Evolutionary conservation across 305 asterid genomes (phyloP), one percentile per base, ranked within the genome.

Genomic region (Plantago lanceolata): DNA sequence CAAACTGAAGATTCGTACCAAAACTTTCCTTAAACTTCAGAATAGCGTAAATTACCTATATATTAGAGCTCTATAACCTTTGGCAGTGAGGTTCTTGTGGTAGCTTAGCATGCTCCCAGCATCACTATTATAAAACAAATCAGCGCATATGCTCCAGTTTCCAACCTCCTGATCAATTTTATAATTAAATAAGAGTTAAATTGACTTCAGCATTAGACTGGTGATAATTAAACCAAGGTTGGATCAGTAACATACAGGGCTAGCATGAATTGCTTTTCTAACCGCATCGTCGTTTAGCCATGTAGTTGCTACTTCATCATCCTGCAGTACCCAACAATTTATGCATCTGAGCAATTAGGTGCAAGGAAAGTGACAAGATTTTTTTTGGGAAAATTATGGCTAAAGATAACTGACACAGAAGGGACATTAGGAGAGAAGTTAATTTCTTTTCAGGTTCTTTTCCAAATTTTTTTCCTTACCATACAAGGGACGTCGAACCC

Each of bases 71-170:
- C 73, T 74, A 63, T 81, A 84, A 21, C 90, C 90, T 21, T 54
- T 59, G 49, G 74, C 65, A 0, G 76, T 66, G 19, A 84, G 70
- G 59, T 78, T 81, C 80, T 62, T 79, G 77, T 81, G 90, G 76
- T 77, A 79, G 29, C 44, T 59, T 49, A 84, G 58, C 87, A 84
- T 84, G 79, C 90, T 81, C 49, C 87, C 90, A 11, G 80, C 75
- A 49, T 81, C 77, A 57, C 77, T 82, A 0, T n/a, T 5, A 51
- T 77, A 81, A 2, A 1, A 0, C 21, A 81, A 0, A 0, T 57
- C 57, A 3, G 37, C n/a, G 63, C 90, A 84, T 35, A 81, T 11
- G 58, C 61, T 73, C 90, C 90, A 84, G 0, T 59, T n/a, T 71
- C 76, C 90, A 54, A 75, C 68, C 66, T 73, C 79, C 87, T 84